phyloP scores from a whole-genome alignment of 768 basidiomycete species.

The Tulasnella sp. region DNA sequence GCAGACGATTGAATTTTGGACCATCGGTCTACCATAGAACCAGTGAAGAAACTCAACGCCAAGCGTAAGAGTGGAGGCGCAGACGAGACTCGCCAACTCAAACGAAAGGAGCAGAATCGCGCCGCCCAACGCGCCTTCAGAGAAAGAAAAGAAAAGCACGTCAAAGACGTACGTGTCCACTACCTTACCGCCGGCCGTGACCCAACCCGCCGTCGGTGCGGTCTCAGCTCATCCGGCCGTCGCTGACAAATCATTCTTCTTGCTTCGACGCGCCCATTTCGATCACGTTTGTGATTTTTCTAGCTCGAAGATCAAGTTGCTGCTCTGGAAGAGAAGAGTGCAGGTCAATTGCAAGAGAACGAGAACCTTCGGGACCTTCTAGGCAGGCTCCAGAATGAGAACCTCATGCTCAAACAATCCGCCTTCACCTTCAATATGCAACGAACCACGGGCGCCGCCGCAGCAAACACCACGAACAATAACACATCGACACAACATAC shows the following conservation, averaged over 20 bases:
- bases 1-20: no score
- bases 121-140: conserved; percentile 96
- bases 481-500: background rate
- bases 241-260: conserved; percentile 12
- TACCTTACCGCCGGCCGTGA: conserved; percentile 4
- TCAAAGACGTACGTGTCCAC: conserved; percentile 69
- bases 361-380: conserved; percentile 82
- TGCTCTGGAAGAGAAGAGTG: conserved; percentile 73
- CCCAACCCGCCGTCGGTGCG: background rate
- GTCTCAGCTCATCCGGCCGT: background rate
- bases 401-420: conserved; percentile 64
- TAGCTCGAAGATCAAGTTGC: conserved; percentile 89
- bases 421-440: conserved; percentile 71
- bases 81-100: conserved; percentile 65
- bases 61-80: conserved; percentile 23
- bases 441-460: conserved; percentile 32
- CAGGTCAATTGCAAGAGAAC: conserved; percentile 62
- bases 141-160: conserved; percentile 94
- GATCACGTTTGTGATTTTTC: background rate
- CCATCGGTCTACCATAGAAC: no score
- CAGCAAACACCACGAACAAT: background rate
- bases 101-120: conserved; percentile 94
- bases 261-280: conserved; percentile 4
- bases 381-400: conserved; percentile 76
- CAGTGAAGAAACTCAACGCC: conserved; percentile 17